Conservation (phyloP, 805 yeast species). For the Sugiyamaella chiloensis region DNA sequence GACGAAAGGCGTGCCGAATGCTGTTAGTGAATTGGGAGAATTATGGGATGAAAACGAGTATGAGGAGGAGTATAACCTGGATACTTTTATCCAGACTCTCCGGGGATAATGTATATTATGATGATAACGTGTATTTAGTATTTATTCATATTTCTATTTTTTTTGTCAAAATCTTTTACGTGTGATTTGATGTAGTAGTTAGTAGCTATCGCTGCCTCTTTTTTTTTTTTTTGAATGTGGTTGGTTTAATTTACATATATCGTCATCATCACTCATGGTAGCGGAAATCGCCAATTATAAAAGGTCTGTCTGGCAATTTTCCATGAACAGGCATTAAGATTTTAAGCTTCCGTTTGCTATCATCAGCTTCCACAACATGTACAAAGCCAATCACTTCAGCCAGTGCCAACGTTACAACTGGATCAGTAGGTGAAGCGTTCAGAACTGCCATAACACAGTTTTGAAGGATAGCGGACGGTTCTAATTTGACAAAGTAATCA, state of each 20-base stretch:
- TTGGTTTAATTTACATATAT: background rate
- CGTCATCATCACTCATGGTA: conserved; percentile 61
- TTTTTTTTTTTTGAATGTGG: background rate
- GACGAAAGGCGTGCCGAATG: conserved; percentile 66
- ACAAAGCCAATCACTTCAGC: conserved; percentile 76
- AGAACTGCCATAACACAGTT: conserved; percentile 71
- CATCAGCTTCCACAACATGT: conserved; percentile 69
- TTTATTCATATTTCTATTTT: background rate
- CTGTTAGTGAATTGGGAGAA: conserved; percentile 84
- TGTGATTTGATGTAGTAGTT: background rate
- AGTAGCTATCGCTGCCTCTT: background rate
- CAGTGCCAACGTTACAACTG: conserved; percentile 46
- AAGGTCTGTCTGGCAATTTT: conserved; percentile 67
- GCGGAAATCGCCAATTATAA: conserved; percentile 73
- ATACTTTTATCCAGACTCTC: conserved; percentile 81
- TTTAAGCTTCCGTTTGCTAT: conserved; percentile 61
- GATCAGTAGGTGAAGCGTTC: conserved; percentile 45
- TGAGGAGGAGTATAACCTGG: conserved; percentile 94
- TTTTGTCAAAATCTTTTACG: too few relatives aligned
- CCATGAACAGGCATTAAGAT: conserved; percentile 88
- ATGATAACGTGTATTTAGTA: background rate
- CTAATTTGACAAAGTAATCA: conserved; percentile 35
- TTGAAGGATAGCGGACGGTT: conserved; percentile 48
- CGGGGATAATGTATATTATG: conserved; percentile 32
- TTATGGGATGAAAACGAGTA: conserved; percentile 96